A percentile compares a stretch with the other conserved stretches of the same genome.
These are phyloP conservation scores for Fusarium sp. DNA, from an alignment of 2,329 filamentous ascomycete genomes.

Conservation along the genomic window DNA sequence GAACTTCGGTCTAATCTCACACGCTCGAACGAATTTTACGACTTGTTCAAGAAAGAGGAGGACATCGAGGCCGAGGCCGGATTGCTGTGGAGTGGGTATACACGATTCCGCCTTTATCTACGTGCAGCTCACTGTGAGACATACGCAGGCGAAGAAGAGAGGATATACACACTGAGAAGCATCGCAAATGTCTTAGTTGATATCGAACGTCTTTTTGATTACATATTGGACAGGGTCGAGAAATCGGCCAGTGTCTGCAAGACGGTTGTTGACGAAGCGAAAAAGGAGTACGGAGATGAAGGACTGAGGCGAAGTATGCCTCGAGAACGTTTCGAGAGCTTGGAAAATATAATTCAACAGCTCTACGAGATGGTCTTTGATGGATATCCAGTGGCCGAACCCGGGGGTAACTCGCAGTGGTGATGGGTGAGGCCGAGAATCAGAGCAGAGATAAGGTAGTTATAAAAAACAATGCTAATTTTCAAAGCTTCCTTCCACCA, in stretches of 20 bases:
- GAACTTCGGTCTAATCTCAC: not conserved
- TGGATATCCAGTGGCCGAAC: no score
- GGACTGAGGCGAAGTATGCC: not conserved
- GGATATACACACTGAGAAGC: accelerated
- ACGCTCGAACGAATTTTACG: not conserved
- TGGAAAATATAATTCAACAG: accelerated
- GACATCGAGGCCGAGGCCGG: not conserved
- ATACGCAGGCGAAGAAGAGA: not conserved
- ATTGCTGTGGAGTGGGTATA: not conserved
- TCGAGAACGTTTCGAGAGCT: not conserved
- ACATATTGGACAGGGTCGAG: not conserved
- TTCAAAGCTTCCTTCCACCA: no score
- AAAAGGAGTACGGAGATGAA: not conserved
- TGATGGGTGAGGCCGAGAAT: no score
- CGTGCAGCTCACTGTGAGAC: not conserved
- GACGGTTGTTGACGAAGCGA: not conserved
- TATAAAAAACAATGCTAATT: no score
- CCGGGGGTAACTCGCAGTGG: no score
- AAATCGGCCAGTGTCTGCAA: not conserved
- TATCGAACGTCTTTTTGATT: not conserved
- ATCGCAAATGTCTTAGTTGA: accelerated
- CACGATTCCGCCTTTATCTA: not conserved
- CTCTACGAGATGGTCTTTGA: not conserved
- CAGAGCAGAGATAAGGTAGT: no score
- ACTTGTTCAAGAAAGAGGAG: not conserved